Evolutionary conservation across 192 early-diverging fungal species (phyloP), one percentile per base, ranked within the genome.

Genomic region (Coemansia sp.): DNA sequence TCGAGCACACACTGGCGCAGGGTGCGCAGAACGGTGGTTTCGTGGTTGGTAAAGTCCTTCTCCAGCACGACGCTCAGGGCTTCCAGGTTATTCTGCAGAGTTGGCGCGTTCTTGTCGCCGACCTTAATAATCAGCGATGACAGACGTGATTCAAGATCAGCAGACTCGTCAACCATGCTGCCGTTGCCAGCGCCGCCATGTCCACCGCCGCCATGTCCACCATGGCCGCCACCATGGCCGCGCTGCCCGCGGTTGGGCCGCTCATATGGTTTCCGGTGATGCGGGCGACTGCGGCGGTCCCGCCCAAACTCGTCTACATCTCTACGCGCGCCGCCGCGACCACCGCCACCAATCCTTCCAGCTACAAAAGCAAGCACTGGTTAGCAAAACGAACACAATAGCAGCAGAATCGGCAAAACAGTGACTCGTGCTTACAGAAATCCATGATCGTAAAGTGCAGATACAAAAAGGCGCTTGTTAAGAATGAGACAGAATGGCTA

Each of bases 101-200:
- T 86, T 9, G 87, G 77, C 10, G 85, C 77, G 68, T 86, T 87
- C 74, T 87, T 90, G 74, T 91, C 88, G 26, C 90, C 90, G 38
- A 91, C 85, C 65, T 89, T 89, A 72, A 89, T 86, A 59, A 91
- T 91, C 26, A 91, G 76, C 47, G 86, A 82, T 47, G 85, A 84
- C 11, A 91, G 75, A 22, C 88, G 85, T 57, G 83, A 85, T 57
- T 89, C 86, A 57, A 88, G 85, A 56, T 89, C 88, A 22, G 82
- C 83, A 4, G 80, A 65, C 54, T 87, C 88, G 55, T 73, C 74
- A 5, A 37, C 50, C 21, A 21, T 21, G 27, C 35, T 47, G 23
- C 62, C 45, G 31, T 56, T 54, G 26, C 54, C 59, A 41, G 63
- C 63, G 58, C 62, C 58, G 1, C 59, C 69, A 17, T 59, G 62